A percentile compares a stretch with the other conserved stretches of the same genome.
These are phyloP conservation scores for Lactarius quietus DNA, from an alignment of 768 basidiomycete genomes.

Conservation along the genomic window DNA sequence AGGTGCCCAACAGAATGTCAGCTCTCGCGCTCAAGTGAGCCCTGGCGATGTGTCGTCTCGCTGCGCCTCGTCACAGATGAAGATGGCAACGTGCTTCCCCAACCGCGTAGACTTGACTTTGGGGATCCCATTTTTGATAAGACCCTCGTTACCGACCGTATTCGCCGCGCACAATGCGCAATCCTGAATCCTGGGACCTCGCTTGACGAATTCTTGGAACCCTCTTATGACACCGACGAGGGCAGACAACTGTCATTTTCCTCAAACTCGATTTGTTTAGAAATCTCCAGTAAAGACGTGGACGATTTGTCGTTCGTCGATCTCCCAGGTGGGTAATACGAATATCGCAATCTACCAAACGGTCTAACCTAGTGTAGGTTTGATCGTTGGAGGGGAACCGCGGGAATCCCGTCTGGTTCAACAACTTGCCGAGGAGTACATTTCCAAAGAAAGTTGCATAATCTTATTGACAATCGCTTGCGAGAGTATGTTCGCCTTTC, in stretches of 20 bases:
- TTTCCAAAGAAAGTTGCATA: conserved; percentile 57
- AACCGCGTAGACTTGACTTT: conserved; percentile 28
- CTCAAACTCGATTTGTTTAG: conserved; percentile 35
- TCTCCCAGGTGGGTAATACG: conserved; percentile 35
- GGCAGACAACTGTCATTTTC: conserved; percentile 35
- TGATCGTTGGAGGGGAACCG: conserved; percentile 54
- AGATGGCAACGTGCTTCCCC: conserved; percentile 36
- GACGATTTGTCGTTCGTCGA: conserved; percentile 42
- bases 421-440: conserved; percentile 54
- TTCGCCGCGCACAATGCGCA: conserved; percentile 61
- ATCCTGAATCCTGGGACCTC: conserved; percentile 53
- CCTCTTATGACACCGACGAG: conserved; percentile 32
- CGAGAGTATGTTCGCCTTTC: conserved; percentile 46
- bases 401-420: conserved; percentile 62
- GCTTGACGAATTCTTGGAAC: conserved; percentile 38
- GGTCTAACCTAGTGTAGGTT: conserved; percentile 34
- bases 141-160: conserved; percentile 57
- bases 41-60: conserved; percentile 37
- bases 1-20: conserved; percentile 41
- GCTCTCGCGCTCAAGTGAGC: conserved; percentile 29
- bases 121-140: conserved; percentile 46
- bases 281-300: conserved; percentile 38
- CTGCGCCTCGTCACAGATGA: conserved; percentile 33
- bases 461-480: conserved; percentile 59
- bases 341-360: not conserved